Base-by-base conservation (phyloP, 2,329 filamentous ascomycete genomes). In the Purpureocillium lavendulum region DNA sequence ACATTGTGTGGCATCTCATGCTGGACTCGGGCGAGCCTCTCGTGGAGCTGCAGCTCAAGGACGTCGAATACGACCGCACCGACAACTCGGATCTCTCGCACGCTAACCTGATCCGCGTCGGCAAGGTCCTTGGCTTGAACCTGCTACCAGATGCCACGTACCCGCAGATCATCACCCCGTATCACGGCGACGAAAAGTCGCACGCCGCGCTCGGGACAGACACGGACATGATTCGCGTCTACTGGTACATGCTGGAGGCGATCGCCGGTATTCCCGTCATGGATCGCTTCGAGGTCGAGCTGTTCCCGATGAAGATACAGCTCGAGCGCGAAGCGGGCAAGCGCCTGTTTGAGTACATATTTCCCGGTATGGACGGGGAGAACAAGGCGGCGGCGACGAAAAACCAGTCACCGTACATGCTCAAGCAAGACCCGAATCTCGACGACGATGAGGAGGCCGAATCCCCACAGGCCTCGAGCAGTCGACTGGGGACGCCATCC, bases 81-180 rank as follows among this genome's bases (percentile, higher is more conserved):
- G 92, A 98, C 64, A 96, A 97, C 56, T 88, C 84, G 17, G 92
- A 99, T 58, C 94, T 92, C 2, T 98, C 92, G 1, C 95, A 98
- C 57, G 82, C 87, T 65, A 98, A 98, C 57, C 70, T 86, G 31
- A 78, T 98, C 55, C 85, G 94, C 48, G 84, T 98, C 45, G 87
- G 87, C 46, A 84, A 84, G 48, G 80, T 98, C 36, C 77, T 87
- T 26, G 92, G 94, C 2, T 75, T 94, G 49, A 99, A 98, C 57
- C 71, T 97, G 18, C 72, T 98, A 4, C 82, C 84, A 0, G 82
- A 96, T 57, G 90, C 92, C 1, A 81, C 92, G 15, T 99, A 98
- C 56, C 92, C 92, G 0, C 84, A 94, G 57, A 97, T 99, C 74
- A 87, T 99, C 44, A 83, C 84, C 13, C 89, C 92, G 0, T 97